Percentiles rank a stretch among this genome's conserved stretches.
Evolutionary conservation across 768 basidiomycete species (phyloP).

Genomic region (Suillus placidus): DNA sequence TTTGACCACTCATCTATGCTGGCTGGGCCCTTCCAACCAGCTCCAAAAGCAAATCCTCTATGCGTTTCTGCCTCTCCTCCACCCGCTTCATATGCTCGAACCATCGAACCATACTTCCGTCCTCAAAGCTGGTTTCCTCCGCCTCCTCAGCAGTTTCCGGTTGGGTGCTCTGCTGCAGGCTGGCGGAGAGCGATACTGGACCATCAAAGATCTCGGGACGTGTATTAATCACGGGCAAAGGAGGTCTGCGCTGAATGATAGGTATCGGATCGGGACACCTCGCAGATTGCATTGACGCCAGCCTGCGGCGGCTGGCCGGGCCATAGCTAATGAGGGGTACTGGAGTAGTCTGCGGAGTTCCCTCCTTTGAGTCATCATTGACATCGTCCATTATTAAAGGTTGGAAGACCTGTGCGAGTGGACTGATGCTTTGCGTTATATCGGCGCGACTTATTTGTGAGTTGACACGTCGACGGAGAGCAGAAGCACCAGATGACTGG

Average conservation of each 20-base stretch:
- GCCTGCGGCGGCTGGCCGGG: constrained; percentile 41
- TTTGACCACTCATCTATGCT: neutral
- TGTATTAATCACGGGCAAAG: constrained; percentile 26
- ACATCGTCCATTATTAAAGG: constrained; percentile 61
- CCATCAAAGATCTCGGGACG: constrained; percentile 22
- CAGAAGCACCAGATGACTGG: constrained; percentile 18
- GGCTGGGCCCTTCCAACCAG: constrained; percentile 17
- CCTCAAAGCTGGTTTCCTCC: constrained; percentile 31
- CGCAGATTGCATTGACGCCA: constrained; percentile 37
- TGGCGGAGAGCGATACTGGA: constrained; percentile 25
- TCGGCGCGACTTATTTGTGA: constrained; percentile 27
- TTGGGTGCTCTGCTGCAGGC: constrained; percentile 25
- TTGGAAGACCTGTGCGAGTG: constrained; percentile 75
- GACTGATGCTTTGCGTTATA: constrained; percentile 50
- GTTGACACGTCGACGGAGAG: constrained; percentile 23
- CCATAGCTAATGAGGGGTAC: constrained; percentile 40
- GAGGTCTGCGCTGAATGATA: constrained; percentile 14
- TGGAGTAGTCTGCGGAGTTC: constrained; percentile 21
- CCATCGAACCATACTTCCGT: constrained; percentile 30
- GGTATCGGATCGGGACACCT: constrained; percentile 17
- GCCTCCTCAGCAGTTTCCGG: constrained; percentile 29
- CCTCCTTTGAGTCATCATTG: constrained; percentile 43
- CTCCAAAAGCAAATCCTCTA: constrained; percentile 48
- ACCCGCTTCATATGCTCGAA: constrained; percentile 41
- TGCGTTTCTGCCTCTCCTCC: constrained; percentile 49